Conservation (phyloP, 495 filamentous ascomycete species). For the Hypomontagnella submonticulosa region DNA sequence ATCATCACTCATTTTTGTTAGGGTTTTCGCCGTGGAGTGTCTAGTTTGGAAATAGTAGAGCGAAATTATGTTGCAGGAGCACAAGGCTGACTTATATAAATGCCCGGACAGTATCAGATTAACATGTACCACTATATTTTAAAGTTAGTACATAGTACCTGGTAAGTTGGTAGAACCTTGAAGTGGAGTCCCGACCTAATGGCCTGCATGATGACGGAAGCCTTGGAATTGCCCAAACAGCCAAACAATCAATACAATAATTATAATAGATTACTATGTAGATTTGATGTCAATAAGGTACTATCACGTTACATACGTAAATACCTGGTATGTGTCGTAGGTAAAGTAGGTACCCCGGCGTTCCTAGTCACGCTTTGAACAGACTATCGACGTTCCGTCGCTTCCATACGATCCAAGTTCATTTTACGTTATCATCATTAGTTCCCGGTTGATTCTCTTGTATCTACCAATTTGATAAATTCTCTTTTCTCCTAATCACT, state of each 20-base stretch:
- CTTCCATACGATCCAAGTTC: too few relatives aligned
- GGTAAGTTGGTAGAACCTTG: constrained; percentile 1
- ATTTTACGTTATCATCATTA: too few relatives aligned
- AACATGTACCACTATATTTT: not conserved
- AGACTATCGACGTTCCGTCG: too few relatives aligned
- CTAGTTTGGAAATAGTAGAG: constrained; percentile 8
- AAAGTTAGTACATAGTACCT: not conserved
- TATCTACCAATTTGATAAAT: too few relatives aligned
- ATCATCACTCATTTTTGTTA: constrained; percentile 62
- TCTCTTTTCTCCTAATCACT: too few relatives aligned
- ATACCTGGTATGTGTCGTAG: too few relatives aligned
- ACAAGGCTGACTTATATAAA: constrained; percentile 27
- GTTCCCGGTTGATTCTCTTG: too few relatives aligned
- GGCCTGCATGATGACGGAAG: constrained; percentile 37
- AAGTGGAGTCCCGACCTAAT: constrained; percentile 7
- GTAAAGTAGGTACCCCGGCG: too few relatives aligned
- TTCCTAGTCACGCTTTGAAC: too few relatives aligned
- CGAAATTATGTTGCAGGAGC: constrained; percentile 14
- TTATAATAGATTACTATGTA: too few relatives aligned
- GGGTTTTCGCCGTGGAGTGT: not conserved
- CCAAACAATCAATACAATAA: too few relatives aligned
- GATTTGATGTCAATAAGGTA: not conserved
- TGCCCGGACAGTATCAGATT: too few relatives aligned
- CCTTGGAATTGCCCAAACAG: not conserved
- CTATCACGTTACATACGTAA: not conserved